Evolutionary conservation across 768 basidiomycete species (phyloP).

Genomic region (Naematelia aurantialba): DNA sequence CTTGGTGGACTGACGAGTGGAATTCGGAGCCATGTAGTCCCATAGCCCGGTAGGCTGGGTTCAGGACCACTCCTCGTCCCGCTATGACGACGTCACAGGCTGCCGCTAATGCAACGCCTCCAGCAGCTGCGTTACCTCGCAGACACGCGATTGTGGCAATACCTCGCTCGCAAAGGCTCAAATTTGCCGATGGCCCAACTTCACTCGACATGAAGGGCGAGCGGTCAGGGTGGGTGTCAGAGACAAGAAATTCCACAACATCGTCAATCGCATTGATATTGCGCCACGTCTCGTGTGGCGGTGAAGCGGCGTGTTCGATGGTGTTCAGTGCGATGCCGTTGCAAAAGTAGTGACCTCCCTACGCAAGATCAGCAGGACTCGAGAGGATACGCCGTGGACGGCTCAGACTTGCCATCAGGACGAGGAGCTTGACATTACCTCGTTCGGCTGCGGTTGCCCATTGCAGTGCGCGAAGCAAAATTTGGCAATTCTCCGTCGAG

Average conservation of each 20-base stretch:
- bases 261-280: slow-evolving; percentile 49
- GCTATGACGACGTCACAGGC: slow-evolving; percentile 38
- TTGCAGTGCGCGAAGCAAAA: slow-evolving; percentile 27
- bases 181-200: slow-evolving; percentile 1
- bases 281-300: slow-evolving; percentile 37
- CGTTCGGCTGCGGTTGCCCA: slow-evolving; percentile 27
- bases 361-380: not conserved
- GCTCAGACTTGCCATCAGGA: slow-evolving; percentile 31
- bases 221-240: slow-evolving; percentile 24
- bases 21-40: slow-evolving; percentile 44
- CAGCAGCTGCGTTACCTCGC: slow-evolving; percentile 43
- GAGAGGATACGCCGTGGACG: too few species aligned
- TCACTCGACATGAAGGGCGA: slow-evolving; percentile 23
- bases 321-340: slow-evolving; percentile 47
- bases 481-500: slow-evolving; percentile 38
- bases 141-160: slow-evolving; percentile 43
- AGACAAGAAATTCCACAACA: slow-evolving; percentile 43
- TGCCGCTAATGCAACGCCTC: slow-evolving; percentile 43
- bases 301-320: slow-evolving; percentile 33
- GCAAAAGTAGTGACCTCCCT: slow-evolving; percentile 41
- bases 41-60: slow-evolving; percentile 41
- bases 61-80: slow-evolving; percentile 30
- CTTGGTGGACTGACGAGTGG: slow-evolving; percentile 42
- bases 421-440: slow-evolving; percentile 29
- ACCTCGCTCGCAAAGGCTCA: slow-evolving; percentile 21